Base-by-base conservation (phyloP, 2,329 filamentous ascomycete genomes). In the Aspergillus niger region DNA sequence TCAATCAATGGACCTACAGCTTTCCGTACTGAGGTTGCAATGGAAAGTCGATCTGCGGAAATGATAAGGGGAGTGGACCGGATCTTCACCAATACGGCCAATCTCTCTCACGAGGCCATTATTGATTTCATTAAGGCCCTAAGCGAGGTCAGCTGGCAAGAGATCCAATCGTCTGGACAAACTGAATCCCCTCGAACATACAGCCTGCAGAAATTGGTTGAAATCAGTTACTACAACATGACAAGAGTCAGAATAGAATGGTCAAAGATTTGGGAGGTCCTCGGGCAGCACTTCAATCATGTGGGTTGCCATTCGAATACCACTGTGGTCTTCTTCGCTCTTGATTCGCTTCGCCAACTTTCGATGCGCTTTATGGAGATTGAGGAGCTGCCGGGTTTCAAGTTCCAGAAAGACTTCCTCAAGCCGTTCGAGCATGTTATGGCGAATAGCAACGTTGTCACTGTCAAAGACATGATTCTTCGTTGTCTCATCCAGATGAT, bases 211-310 rank as follows among this genome's bases (percentile, higher is more conserved):
- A 99, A 99, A 77, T 86, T 99, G 64, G 96, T 99, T 15, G 95
- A 99, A 77, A 98, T 99, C 76, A 96, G 92, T 75, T 97, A 97
- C 77, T 99, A 99, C 86, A 99, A 99, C 80, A 99, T 99, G 95
- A 92, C 91, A 61, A 89, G 95, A 82, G 94, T 99, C 38, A 90
- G 95, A 70, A 98, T 98, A 70, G 95, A 99, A 74, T 99, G 95
- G 95, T 96, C 91, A 11, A 94, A 90, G 69, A 97, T 99, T 61
- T 99, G 95, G 95, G 91, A 91, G 64, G 91, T 99, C 1, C 85
- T 99, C n/a, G 95, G 95, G 13, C 91, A 97, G 73, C 96, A 99
- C 74, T 99, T 99, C 83, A 98, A 98, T 75, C 89, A 93, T 65
- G 95, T 99, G 62, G 96, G 96, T 56, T 98, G 94, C 71, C 93